These are phyloP conservation scores for Suhomyces sp. DNA, from an alignment of 805 yeast genomes.

Conservation along the genomic window DNA sequence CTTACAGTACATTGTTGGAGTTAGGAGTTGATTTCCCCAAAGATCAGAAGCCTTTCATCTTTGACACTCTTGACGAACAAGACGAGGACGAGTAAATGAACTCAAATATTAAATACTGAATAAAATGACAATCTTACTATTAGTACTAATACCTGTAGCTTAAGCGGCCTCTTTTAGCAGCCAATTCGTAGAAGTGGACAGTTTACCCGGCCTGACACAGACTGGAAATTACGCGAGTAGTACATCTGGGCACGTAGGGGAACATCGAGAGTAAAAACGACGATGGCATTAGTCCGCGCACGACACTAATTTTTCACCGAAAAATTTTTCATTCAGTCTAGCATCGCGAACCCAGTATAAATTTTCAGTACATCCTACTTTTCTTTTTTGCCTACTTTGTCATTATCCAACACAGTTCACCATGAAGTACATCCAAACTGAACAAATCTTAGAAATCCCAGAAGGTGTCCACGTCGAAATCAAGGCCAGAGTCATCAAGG, in stretches of 20 bases:
- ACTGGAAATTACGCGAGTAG: neutral
- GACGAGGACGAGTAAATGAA: slow-evolving; percentile 13
- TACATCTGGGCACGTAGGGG: neutral
- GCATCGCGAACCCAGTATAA: neutral
- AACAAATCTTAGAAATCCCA: slow-evolving; percentile 80
- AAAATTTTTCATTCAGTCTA: slow-evolving; percentile 7
- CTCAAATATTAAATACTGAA: neutral
- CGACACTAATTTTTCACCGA: slow-evolving; percentile 5
- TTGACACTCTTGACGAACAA: slow-evolving; percentile 73
- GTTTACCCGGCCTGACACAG: slow-evolving; percentile 1
- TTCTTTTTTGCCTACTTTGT: neutral
- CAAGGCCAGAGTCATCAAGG: slow-evolving; percentile 87
- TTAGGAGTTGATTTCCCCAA: slow-evolving; percentile 49
- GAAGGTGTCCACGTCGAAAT: slow-evolving; percentile 89
- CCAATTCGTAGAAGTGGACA: neutral
- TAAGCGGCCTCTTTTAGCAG: neutral
- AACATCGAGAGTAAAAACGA: neutral
- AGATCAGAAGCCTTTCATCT: slow-evolving; percentile 41
- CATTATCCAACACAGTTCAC: neutral
- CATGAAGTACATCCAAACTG: slow-evolving; percentile 86
- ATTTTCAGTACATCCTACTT: neutral
- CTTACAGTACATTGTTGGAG: slow-evolving; percentile 47
- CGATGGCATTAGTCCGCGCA: neutral
- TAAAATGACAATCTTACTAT: neutral
- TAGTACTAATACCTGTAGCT: neutral